Base-by-base conservation (phyloP, 345 rosid genomes). In the Lepidium aucheri region DNA sequence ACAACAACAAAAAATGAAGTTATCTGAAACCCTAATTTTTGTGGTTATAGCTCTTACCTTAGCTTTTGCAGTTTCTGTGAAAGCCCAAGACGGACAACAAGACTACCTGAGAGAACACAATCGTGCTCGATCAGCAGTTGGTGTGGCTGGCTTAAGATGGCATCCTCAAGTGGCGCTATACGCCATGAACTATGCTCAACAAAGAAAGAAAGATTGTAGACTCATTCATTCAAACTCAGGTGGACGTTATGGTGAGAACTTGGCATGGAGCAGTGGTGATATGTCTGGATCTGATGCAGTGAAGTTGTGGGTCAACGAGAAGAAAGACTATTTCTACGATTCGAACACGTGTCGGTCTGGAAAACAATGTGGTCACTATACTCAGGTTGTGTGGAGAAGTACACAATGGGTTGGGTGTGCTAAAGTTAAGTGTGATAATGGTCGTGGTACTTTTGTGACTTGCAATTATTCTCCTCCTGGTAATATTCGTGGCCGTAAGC, bases 381-480 rank as follows among this genome's bases (percentile, higher is more conserved):
- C 91, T 16, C 95, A 87, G 63, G 83, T 82, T 50, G 91, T 88
- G 47, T 85, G 91, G 95, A 72, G 75, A 30, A 41, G 68, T 49
- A 65, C 89, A 3, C 70, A 63, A 49, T 74, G 72, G 9, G 24
- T 88, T 4, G 91, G 91, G 8, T 85, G 95, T 62, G 91, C 87
- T 15, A 84, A 79, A 77, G 85, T 84, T 49, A 74, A 9, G 54
- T 88, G 95, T 73, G 56, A 50, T 59, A 77, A 43, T 44, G 87
- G 88, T 28, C 32, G 32, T 20, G 81, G 83, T 51, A 78, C 83
- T 39, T 80, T 82, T 58, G 77, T 83, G 45, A 34, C 16, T 6
- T 88, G 92, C 65, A 86, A 77, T 76, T 86, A 88, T 49, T 76
- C 65, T 52, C 86, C 80, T 54, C 79, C 72, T 0, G 85, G 95